These are phyloP conservation scores for Chernovozyma aurita DNA, from an alignment of 1,139 yeast species.

Conservation along the genomic window DNA sequence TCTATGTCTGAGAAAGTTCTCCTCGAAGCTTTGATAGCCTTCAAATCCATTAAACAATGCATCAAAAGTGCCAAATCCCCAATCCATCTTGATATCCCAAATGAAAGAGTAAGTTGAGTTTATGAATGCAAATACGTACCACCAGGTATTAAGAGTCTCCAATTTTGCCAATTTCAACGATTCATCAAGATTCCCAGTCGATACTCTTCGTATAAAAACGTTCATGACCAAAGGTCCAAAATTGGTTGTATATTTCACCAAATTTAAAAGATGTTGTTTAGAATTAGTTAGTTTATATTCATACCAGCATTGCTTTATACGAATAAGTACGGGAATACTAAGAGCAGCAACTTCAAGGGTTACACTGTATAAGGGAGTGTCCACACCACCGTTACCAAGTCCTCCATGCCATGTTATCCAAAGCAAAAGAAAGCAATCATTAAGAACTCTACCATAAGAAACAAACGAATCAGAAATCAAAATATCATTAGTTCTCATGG, in stretches of 20 bases:
- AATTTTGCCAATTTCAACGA: slow-evolving; percentile 11
- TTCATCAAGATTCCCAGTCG: slow-evolving; percentile 10
- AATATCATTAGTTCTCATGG: slow-evolving; percentile 72
- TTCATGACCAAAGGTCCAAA: slow-evolving; percentile 58
- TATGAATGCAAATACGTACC: slow-evolving; percentile 51
- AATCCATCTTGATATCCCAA: slow-evolving; percentile 89
- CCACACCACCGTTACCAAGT: slow-evolving; percentile 11
- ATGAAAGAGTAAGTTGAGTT: slow-evolving; percentile 74
- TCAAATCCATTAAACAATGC: slow-evolving; percentile 13
- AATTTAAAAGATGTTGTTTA: slow-evolving; percentile 58
- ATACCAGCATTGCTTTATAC: slow-evolving; percentile 75
- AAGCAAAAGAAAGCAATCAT: slow-evolving; percentile 55
- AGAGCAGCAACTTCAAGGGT: slow-evolving; percentile 46
- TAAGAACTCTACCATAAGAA: slow-evolving; percentile 70
- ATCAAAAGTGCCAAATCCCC: slow-evolving; percentile 67
- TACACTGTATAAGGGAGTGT: slow-evolving; percentile 17
- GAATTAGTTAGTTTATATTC: slow-evolving; percentile 58
- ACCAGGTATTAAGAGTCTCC: slow-evolving; percentile 25
- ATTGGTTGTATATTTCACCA: slow-evolving; percentile 68
- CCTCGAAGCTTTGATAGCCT: slow-evolving; percentile 10
- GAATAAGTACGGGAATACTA: slow-evolving; percentile 61
- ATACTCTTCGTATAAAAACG: slow-evolving; percentile 28
- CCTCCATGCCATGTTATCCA: slow-evolving; percentile 27
- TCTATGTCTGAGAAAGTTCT: slow-evolving; percentile 19
- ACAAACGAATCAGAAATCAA: slow-evolving; percentile 76